Base-by-base conservation (phyloP, 2,329 filamentous ascomycete genomes). In the Colletotrichum neosansevieriae region DNA sequence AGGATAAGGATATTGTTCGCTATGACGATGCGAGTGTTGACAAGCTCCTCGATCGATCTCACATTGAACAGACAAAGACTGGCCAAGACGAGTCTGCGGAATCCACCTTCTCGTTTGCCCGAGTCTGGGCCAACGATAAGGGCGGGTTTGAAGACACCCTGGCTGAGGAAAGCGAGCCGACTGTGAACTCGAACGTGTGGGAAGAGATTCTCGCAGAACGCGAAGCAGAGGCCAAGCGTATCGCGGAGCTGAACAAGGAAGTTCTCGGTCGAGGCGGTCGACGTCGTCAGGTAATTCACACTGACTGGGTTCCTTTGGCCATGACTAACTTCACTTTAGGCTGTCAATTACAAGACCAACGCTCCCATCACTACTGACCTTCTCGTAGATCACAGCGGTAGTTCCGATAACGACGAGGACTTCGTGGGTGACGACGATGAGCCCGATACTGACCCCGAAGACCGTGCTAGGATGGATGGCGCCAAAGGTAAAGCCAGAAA, bases 81-180 rank as follows among this genome's bases (percentile, higher is more conserved):
- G 87, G 88, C 10, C 85, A 89, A 2, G 89, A 94, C 56, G 79
- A 83, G 21, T 87, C 88, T 0, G 89, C 90, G 1, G 92, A 97
- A 76, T 91, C 89, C 0, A 92, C 94, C 63, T 99, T 98, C 77
- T 93, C 92, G 4, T 93, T 96, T 78, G 95, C 95, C 44, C 89
- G 93, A 50, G 91, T 99, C 2, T 99, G 96, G 96, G 92, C 91
- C 4, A 97, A 97, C 74, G 92, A 97, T 40, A 88, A 89, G 72
- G 88, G 87, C 7, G 83, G 84, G 0, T 83, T 97, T 6, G 86
- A 90, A 56, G 90, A 92, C 17, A 85, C 88, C 24, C 76, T 92
- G 21, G 83, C 88, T 42, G 79, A 80, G 2, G 82, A 85, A 24
- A 80, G 82, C 6, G 82, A 85, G 5, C 77, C 84, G 7, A 82